Evolutionary conservation across 352 stramenopile species (phyloP).

Genomic region (Phytophthora brassicae): DNA sequence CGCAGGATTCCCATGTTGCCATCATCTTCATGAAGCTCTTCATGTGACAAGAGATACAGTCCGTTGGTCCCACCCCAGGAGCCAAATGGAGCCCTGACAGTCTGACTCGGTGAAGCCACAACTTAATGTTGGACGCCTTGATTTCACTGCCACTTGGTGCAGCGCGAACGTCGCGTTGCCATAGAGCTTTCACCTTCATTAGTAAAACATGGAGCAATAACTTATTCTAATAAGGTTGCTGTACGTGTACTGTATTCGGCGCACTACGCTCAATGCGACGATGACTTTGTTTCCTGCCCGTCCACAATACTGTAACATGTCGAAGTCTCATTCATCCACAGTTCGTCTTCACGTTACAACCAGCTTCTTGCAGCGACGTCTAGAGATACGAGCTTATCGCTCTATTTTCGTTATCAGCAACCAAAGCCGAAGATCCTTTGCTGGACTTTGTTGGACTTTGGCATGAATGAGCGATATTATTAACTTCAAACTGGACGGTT

Average conservation of each 20-base stretch:
- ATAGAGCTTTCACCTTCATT: conserved; percentile 23
- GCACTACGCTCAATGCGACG: conserved; percentile 1
- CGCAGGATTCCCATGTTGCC: neutral
- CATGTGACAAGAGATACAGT: conserved; percentile 28
- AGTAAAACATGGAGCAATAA: too few species aligned
- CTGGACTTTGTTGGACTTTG: conserved; percentile 2
- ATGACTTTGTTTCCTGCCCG: conserved; percentile 5
- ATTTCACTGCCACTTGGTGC: neutral
- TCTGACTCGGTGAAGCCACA: neutral
- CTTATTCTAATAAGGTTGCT: too few species aligned
- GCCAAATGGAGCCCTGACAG: conserved; percentile 11
- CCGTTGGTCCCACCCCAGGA: conserved; percentile 30
- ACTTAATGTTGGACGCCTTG: neutral
- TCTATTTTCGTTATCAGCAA: too few species aligned
- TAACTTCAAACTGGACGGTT: conserved; percentile 11
- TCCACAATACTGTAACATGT: too few species aligned
- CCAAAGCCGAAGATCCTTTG: conserved; percentile 11
- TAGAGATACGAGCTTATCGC: too few species aligned
- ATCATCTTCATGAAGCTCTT: conserved; percentile 19
- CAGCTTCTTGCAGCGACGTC: neutral
- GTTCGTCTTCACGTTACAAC: conserved; percentile 9
- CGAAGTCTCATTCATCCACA: conserved; percentile 5
- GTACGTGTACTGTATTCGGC: too few species aligned
- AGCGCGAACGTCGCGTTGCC: conserved; percentile 8
- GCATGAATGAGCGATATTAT: too few species aligned